Evolutionary conservation across 2,329 filamentous ascomycete genomes (phyloP).

Genomic region (Fusarium annulatum): DNA sequence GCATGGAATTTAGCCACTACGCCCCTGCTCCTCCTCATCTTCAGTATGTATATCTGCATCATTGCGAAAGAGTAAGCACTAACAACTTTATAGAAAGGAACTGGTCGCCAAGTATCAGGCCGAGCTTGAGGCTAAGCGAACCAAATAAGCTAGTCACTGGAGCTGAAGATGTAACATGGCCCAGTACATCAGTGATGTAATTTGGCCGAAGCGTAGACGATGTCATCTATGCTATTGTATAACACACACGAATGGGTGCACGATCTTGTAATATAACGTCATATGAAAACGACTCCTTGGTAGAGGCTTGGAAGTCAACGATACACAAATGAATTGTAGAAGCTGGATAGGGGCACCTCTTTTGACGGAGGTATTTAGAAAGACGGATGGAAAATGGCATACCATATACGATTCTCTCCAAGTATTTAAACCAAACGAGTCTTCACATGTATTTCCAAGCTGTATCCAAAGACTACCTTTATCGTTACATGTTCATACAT

Average conservation of each 20-base stretch:
- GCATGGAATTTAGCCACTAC: slow-evolving; percentile 99
- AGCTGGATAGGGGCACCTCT: slow-evolving; percentile 2
- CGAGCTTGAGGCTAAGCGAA: slow-evolving; percentile 67
- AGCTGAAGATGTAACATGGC: neutral
- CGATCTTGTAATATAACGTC: slow-evolving; percentile 45
- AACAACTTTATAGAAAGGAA: slow-evolving; percentile 60
- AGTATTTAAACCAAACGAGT: slow-evolving; percentile 17
- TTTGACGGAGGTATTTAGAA: slow-evolving; percentile 11
- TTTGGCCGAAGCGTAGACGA: slow-evolving; percentile 12
- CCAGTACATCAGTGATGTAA: slow-evolving; percentile 8
- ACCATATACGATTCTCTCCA: slow-evolving; percentile 42
- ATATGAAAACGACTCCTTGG: slow-evolving; percentile 18
- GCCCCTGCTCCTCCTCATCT: slow-evolving; percentile 85
- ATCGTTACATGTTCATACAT: neutral
- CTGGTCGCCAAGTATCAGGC: slow-evolving; percentile 68
- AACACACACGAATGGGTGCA: slow-evolving; percentile 40
- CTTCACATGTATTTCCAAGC: slow-evolving; percentile 5
- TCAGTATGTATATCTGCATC: slow-evolving; percentile 71
- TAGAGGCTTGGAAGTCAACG: slow-evolving; percentile 27
- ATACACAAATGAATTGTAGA: slow-evolving; percentile 30
- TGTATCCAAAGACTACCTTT: neutral
- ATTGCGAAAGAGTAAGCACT: neutral
- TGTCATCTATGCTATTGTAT: slow-evolving; percentile 34
- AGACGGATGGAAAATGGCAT: slow-evolving; percentile 30
- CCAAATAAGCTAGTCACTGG: slow-evolving; percentile 54